phyloP scores from a whole-genome alignment of 306 rosid genomes.

The Fagus sylvatica region DNA sequence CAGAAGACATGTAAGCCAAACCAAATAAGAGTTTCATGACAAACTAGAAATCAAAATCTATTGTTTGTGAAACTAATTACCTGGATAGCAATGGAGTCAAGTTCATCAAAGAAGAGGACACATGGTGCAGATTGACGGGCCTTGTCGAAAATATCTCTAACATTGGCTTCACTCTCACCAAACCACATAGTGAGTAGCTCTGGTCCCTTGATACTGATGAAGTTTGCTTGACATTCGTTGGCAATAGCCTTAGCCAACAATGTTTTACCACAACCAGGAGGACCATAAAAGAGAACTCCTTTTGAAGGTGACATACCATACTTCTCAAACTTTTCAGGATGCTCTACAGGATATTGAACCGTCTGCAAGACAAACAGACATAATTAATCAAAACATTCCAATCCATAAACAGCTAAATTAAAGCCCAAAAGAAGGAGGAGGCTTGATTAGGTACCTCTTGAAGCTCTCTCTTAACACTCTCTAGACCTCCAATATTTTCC shows the following conservation, averaged over 20 bases:
- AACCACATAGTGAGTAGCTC: not conserved
- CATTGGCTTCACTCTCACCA: not conserved
- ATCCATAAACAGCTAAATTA: no score
- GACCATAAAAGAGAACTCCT: not conserved
- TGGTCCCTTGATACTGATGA: not conserved
- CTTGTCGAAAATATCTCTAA: not conserved
- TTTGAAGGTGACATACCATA: not conserved
- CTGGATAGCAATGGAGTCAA: not conserved
- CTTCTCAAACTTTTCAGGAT: not conserved
- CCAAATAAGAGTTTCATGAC: no score
- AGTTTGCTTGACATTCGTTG: not conserved
- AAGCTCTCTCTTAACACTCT: not conserved
- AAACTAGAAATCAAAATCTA: no score
- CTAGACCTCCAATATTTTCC: not conserved
- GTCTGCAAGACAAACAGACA: not conserved
- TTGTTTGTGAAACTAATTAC: not conserved
- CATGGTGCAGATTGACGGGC: not conserved
- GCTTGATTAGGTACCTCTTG: not conserved
- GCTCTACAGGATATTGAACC: no score
- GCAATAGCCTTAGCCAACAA: not conserved
- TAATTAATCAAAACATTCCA: no score
- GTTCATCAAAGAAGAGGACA: not conserved
- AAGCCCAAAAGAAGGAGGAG: no score
- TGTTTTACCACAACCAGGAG: not conserved
- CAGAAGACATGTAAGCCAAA: no score